A percentile compares a stretch with the other conserved stretches of the same genome.
phyloP scores from a whole-genome alignment of 768 basidiomycete species.

The Phaeotremella fagi region DNA sequence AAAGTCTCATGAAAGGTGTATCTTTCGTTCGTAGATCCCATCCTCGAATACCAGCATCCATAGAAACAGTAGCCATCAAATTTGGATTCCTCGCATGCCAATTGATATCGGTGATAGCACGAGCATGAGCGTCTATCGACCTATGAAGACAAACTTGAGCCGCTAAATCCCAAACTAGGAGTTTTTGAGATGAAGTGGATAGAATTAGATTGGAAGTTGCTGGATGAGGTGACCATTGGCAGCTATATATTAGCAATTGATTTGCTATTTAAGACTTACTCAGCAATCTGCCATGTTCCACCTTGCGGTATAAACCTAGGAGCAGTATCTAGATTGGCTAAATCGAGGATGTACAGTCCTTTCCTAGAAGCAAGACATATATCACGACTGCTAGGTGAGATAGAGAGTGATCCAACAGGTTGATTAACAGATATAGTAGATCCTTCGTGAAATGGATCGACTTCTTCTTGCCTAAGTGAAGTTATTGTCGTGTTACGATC shows the following conservation, averaged over 20 bases:
- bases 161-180: conserved; percentile 77
- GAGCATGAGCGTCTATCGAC: conserved; percentile 80
- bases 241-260: conserved; percentile 74
- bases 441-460: conserved; percentile 29
- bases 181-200: conserved; percentile 48
- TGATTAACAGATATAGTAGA: conserved; percentile 46
- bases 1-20: conserved; percentile 61
- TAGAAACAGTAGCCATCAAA: conserved; percentile 78
- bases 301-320: conserved; percentile 95
- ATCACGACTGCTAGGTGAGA: conserved; percentile 81
- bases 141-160: conserved; percentile 81
- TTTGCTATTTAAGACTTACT: conserved; percentile 67
- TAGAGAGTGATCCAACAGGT: conserved; percentile 50
- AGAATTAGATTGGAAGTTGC: conserved; percentile 44
- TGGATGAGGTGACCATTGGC: conserved; percentile 49
- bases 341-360: conserved; percentile 90
- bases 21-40: conserved; percentile 76
- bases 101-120: conserved; percentile 96
- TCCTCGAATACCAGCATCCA: conserved; percentile 90
- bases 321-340: conserved; percentile 76
- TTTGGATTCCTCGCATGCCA: conserved; percentile 87
- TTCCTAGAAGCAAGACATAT: conserved; percentile 79
- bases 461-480: conserved; percentile 11
- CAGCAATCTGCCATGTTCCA: conserved; percentile 83
- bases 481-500: conserved; percentile 20